Conservation (phyloP, 1,284 basidiomycete species). For the Irpex lacteus region DNA sequence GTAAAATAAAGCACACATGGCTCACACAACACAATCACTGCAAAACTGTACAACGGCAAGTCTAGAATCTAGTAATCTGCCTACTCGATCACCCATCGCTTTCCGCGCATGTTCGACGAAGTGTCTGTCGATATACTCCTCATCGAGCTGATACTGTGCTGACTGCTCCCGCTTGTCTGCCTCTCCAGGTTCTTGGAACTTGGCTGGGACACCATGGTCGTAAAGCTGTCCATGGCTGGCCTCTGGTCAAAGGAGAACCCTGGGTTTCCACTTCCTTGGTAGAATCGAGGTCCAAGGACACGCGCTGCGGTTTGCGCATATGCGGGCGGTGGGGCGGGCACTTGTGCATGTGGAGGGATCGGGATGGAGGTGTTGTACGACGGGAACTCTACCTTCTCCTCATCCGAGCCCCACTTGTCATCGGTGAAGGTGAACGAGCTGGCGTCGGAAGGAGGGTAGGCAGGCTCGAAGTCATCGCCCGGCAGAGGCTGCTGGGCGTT, state of each 20-base stretch:
- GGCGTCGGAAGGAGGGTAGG: constrained; percentile 1
- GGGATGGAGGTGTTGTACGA: constrained; percentile 48
- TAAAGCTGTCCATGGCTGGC: background rate
- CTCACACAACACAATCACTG: background rate
- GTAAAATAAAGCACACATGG: background rate
- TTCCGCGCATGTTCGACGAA: constrained; percentile 20
- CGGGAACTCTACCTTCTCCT: constrained; percentile 69
- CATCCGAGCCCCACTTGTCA: constrained; percentile 21
- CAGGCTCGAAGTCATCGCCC: constrained; percentile 46
- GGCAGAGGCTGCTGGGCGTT: constrained; percentile 50
- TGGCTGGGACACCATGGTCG: constrained; percentile 4
- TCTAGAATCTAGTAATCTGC: background rate
- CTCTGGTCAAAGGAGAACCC: constrained; percentile 30
- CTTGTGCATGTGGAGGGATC: constrained; percentile 46
- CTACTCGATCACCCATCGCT: constrained; percentile 59
- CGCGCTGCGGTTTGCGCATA: constrained; percentile 40
- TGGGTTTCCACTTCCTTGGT: constrained; percentile 25
- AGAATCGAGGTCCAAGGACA: constrained; percentile 47
- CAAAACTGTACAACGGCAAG: background rate
- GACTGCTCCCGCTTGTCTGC: constrained; percentile 18
- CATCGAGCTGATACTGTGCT: constrained; percentile 17
- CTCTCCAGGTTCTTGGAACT: constrained; percentile 9
- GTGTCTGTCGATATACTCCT: constrained; percentile 13
- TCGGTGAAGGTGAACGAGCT: constrained; percentile 26
- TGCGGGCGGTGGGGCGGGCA: constrained; percentile 36